Percentiles rank a stretch among this genome's conserved stretches.
phyloP scores from a whole-genome alignment of 2,329 filamentous ascomycete genomes.

The Talaromyces sp. region DNA sequence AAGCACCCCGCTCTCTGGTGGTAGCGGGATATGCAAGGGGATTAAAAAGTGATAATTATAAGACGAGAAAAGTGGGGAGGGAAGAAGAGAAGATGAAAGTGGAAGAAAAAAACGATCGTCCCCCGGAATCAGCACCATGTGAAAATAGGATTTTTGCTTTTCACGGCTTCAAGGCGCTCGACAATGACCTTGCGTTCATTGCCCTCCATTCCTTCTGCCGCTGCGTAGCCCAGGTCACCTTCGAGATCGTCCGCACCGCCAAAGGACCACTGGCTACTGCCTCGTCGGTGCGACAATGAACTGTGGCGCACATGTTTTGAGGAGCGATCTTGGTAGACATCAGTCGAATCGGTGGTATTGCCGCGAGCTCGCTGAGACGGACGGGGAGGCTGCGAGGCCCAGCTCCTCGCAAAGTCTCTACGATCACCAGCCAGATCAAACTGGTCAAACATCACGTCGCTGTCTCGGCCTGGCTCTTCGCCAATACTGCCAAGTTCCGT shows the following conservation, averaged over 20 bases:
- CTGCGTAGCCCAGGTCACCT: slow-evolving; percentile 89
- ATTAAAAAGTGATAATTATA: slow-evolving; percentile 2
- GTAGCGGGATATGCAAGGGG: neutral
- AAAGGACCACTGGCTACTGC: slow-evolving; percentile 41
- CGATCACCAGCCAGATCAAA: slow-evolving; percentile 22
- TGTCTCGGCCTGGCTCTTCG: slow-evolving; percentile 31
- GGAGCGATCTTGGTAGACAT: slow-evolving; percentile 14
- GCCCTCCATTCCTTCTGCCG: slow-evolving; percentile 88
- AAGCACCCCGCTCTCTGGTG: neutral
- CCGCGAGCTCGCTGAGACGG: slow-evolving; percentile 13
- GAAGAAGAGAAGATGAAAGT: neutral
- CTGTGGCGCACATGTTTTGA: slow-evolving; percentile 21
- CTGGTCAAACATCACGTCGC: slow-evolving; percentile 24
- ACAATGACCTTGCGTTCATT: slow-evolving; percentile 93
- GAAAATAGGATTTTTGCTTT: slow-evolving; percentile 91
- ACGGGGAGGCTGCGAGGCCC: slow-evolving; percentile 32
- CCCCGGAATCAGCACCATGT: slow-evolving; percentile 75
- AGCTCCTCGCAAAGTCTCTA: slow-evolving; percentile 30
- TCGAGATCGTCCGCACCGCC: slow-evolving; percentile 68
- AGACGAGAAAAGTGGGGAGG: slow-evolving; percentile 10
- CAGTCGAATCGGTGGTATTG: slow-evolving; percentile 15
- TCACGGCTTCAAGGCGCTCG: slow-evolving; percentile 90
- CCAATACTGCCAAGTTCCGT: slow-evolving; percentile 28
- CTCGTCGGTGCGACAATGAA: slow-evolving; percentile 37
- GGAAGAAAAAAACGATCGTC: neutral